Base-by-base conservation (phyloP, 805 yeast genomes). In the Yarrowia porcina region DNA sequence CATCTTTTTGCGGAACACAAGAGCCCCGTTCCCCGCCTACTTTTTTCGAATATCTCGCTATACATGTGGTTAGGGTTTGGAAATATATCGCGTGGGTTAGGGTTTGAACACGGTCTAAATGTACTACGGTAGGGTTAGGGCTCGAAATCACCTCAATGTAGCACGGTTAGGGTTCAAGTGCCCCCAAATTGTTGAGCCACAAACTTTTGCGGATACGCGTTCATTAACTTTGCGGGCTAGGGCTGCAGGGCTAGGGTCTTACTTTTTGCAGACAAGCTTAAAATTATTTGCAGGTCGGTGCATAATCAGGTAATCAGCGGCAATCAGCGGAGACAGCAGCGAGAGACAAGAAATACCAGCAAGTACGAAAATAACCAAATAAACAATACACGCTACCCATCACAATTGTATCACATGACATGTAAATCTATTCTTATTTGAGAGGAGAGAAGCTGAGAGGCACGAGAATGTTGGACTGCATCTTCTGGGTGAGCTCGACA, bases 361-460 rank as follows among this genome's bases (percentile, higher is more conserved):
- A n/a, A n/a, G n/a, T n/a, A n/a, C n/a, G n/a, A n/a, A n/a, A n/a
- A n/a, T n/a, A n/a, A n/a, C n/a, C n/a, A n/a, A n/a, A n/a, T n/a
- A n/a, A n/a, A n/a, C n/a, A n/a, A n/a, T n/a, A n/a, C n/a, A n/a
- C n/a, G n/a, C n/a, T n/a, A n/a, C n/a, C n/a, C n/a, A n/a, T n/a
- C n/a, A n/a, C n/a, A n/a, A n/a, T n/a, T n/a, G n/a, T n/a, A n/a
- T n/a, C n/a, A n/a, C n/a, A 3, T n/a, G 39, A 17, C 13, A 17
- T 6, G 39, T 32, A 33, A n/a, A 8, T 36, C 41, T 36, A 36
- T 36, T 10, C 13, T 6, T 36, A 74, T 65, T 71, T 75, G 30
- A 77, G 66, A 10, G 80, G 80, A 65, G 76, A 70, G 66, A 77
- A 77, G 17, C 73, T 67, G 56, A 77, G 66, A 4, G 80, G 79